Evolutionary conservation across 2,329 filamentous ascomycete genomes (phyloP), one percentile per base, ranked within the genome.

Genomic region (Aspergillus melleus): DNA sequence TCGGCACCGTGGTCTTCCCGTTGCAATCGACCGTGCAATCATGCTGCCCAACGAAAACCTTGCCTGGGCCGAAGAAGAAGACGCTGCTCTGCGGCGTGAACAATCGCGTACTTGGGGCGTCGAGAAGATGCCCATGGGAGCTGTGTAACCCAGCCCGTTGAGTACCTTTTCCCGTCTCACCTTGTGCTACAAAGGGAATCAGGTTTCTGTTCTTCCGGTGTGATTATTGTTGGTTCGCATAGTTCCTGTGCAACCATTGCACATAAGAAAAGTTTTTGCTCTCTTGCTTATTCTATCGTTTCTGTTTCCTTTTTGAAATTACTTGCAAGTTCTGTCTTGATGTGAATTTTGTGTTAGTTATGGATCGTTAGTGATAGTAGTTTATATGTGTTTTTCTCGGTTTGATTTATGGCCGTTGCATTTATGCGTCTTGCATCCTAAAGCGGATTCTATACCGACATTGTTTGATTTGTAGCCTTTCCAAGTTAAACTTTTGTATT

Each of bases 1-100:
- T 0, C 72, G 84, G 0, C 84, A 86, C 70, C 75, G 84, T n/a
- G 83, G 83, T 1, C 65, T 87, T 30, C 84, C 84, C 0, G 82
- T 85, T 32, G 82, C 83, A 3, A 73, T 86, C 60, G 84, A 87
- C 65, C 77, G 82, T 50, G 84, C 84, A 3, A 64, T 78, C 30
- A 74, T 79, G 69, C 59, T 79, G 47, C 77, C 77, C 0, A 73
- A 66, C 61, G 76, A 79, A 62, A 71, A 68, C 16, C 68, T 77
- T 42, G 74, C 72, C 4, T 77, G 74, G 74, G 76, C 75, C 0
- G 76, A 78, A 57, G 77, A 78, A 57, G 77, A 78, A 55, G 75
- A 78, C 66, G 74, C 73, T n/a, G 72, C 61, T 19, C 57, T 74
- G 61, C 61, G 73, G 42, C 66, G 68, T 14, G 72, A 76, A 50